Conservation (phyloP, 495 filamentous ascomycete genomes). For the Penicillium lividum region DNA sequence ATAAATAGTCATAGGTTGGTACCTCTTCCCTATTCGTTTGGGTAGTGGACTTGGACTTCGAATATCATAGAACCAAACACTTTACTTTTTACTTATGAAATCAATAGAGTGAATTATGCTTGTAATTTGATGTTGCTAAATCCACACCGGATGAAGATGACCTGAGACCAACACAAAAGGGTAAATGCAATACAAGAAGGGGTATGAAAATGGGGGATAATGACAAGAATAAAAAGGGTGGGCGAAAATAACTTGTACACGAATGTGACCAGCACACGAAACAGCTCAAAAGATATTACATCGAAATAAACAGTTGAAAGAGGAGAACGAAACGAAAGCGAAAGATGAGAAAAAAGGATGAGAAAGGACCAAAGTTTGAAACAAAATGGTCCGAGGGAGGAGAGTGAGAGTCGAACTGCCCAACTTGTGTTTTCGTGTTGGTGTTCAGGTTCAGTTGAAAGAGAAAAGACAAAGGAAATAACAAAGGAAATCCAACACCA, state of each 20-base stretch:
- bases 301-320: constrained; percentile 24
- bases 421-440: constrained; percentile 15
- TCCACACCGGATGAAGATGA: constrained; percentile 22
- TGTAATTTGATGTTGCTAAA: constrained; percentile 24
- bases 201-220: constrained; percentile 30
- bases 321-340: constrained; percentile 4
- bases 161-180: constrained; percentile 30
- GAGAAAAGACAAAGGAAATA: constrained; percentile 19
- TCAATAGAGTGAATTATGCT: constrained; percentile 9
- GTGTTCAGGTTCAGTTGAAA: constrained; percentile 11
- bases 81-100: neutral
- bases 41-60: neutral
- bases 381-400: constrained; percentile 8
- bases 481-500: constrained; percentile 28
- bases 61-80: neutral
- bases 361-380: constrained; percentile 14
- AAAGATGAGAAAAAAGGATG: constrained; percentile 9
- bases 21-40: neutral
- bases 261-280: constrained; percentile 38
- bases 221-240: constrained; percentile 23
- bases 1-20: too few relatives aligned
- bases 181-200: constrained; percentile 34
- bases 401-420: constrained; percentile 9
- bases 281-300: constrained; percentile 31
- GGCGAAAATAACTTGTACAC: constrained; percentile 37